Evolutionary conservation across 1,284 basidiomycete species (phyloP), one percentile per base, ranked within the genome.

Genomic region (Sparassis latifolia): DNA sequence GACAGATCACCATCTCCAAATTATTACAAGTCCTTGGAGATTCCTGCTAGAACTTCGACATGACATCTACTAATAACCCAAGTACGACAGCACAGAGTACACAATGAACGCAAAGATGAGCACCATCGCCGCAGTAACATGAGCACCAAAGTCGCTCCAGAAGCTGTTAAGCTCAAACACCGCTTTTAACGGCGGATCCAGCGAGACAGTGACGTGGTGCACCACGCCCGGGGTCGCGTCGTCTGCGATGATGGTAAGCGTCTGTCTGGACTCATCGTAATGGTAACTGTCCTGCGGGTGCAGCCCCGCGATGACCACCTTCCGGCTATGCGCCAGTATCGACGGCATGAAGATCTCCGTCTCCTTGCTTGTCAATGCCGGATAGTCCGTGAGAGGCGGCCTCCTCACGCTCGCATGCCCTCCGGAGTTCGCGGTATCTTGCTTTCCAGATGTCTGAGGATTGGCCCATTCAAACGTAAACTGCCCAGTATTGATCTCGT

Each of bases 291-390:
- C 82, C 0, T 67, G 70, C 2, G 69, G 52, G 20, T 60, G 62
- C 4, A 87, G 69, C 0, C 84, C 84, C 33, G 69, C 63, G 0
- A 90, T 78, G 10, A 80, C 55, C 12, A 90, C 59, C 56, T 75
- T 73, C 47, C 84, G 69, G 0, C 78, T 79, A n/a, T 73, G 72
- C 3, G 80, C 70, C 31, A 89, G 64, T 55, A 74, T 63, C 1
- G 78, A 75, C 1, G 92, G 91, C 6, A 92, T 58, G 71, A 84
- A 95, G 47, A 94, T 82, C 66, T 92, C 90, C 9, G 91, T 92
- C 57, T 86, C 79, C 43, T 74, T 69, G 5, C 78, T 73, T 33
- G 62, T 69, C 31, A 84, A 66, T 2, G 60, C 54, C 0, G 70
- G 69, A 53, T 74, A 71, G 0, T 65, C 66, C 1, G 60, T 47